Evolutionary conservation across 306 rosid species (phyloP), one percentile per base, ranked within the genome.

Genomic region (Castanea mollissima): DNA sequence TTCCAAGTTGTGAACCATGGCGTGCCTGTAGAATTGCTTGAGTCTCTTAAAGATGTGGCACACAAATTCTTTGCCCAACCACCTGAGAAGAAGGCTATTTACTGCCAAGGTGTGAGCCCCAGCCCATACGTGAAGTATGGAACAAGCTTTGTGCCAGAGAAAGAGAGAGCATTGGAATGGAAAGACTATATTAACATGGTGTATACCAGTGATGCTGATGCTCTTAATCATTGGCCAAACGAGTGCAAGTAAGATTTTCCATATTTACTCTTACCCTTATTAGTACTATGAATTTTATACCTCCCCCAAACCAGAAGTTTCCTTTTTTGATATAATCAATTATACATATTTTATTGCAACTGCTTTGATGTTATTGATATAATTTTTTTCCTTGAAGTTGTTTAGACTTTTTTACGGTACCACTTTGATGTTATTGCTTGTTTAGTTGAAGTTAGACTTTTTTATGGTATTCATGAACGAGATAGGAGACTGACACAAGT

Each of bases 101-200:
- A 65, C 34, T 27, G 51, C 32, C 35, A 74, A 68, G 89, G 91
- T 10, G 76, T 72, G 71, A 83, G 89, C 51, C 88, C 88, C 2
- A 79, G 87, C 74, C 78, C 85, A 0, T 25, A 29, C 32, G 82
- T 92, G 18, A 90, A 80, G 77, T 88, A 87, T 29, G 90, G 87
- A 2, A 92, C 91, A 3, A 90, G 92, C 85, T 92, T 92, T 76
- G 91, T 49, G 27, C 96, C 96, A 7, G 90, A 91, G 87, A 88
- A 83, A 56, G 96, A 91, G 79, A 82, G 75, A 62, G 86, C 89
- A 0, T 78, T 91, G 86, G 92, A 89, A 69, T 91, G 96, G 93
- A 91, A 85, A 80, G 93, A 89, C 51, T 88, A 87, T 58, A 55
- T 89, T 2, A 86, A 87, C 27, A 86, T 91, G 96, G 79, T 69